Conservation (phyloP, 179 eudicot species). For the Amaranthus tricolor region DNA sequence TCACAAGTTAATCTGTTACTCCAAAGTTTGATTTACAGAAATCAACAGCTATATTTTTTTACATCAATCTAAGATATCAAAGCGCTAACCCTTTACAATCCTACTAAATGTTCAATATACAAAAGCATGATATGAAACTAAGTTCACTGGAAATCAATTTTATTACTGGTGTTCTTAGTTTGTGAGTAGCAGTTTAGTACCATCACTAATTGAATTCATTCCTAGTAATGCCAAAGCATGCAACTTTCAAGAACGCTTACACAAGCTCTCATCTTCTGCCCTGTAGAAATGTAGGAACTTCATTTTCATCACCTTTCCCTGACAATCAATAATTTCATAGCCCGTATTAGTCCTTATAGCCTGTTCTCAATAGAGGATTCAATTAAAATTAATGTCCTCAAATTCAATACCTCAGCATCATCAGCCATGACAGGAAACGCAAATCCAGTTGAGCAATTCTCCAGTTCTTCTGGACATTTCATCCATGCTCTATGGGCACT, state of each 20-base stretch:
- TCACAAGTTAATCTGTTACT: too few species aligned
- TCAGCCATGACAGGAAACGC: slow-evolving; percentile 44
- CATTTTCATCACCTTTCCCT: slow-evolving; percentile 52
- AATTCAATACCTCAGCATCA: slow-evolving; percentile 45
- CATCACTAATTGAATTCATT: neutral
- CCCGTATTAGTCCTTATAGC: neutral
- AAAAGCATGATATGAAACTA: neutral
- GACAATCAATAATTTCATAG: slow-evolving; percentile 8
- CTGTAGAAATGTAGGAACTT: slow-evolving; percentile 73
- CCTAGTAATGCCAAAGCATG: neutral
- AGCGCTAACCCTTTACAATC: too few species aligned
- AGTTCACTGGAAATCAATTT: neutral
- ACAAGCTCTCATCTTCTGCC: slow-evolving; percentile 40
- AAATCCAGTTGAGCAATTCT: slow-evolving; percentile 80
- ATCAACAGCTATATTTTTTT: neutral
- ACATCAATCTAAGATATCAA: neutral
- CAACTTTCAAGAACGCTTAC: neutral
- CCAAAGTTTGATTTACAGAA: neutral
- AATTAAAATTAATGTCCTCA: neutral
- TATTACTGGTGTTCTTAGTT: neutral
- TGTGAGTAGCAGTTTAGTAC: neutral
- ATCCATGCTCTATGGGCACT: slow-evolving; percentile 74
- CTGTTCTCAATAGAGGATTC: neutral
- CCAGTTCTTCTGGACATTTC: slow-evolving; percentile 64
- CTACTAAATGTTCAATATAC: slow-evolving; percentile 2